These are phyloP conservation scores for Stylonectria norvegica DNA, from an alignment of 2,329 filamentous ascomycete genomes.

Conservation along the genomic window DNA sequence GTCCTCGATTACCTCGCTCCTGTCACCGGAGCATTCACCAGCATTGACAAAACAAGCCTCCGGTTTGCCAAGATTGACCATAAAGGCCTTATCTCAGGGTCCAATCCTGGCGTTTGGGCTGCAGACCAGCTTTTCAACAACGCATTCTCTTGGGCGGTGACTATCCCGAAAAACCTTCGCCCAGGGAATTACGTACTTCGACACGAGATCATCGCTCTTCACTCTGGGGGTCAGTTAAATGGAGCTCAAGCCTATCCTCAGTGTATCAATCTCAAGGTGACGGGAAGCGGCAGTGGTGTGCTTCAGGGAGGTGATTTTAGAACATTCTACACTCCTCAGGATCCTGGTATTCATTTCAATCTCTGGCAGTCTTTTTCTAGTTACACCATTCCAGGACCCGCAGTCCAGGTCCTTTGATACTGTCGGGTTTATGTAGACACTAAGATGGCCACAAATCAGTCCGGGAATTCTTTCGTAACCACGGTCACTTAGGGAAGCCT, in stretches of 20 bases:
- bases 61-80: slow-evolving; percentile 59
- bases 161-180: slow-evolving; percentile 44
- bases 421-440: no score
- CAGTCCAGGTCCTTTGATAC: slow-evolving; percentile 14
- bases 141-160: slow-evolving; percentile 44
- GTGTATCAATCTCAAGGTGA: slow-evolving; percentile 48
- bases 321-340: slow-evolving; percentile 33
- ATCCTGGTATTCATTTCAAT: slow-evolving; percentile 36
- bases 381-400: slow-evolving; percentile 34
- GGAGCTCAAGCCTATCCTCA: slow-evolving; percentile 52
- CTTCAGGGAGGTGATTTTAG: slow-evolving; percentile 30
- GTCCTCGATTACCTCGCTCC: slow-evolving; percentile 59
- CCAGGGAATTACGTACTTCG: slow-evolving; percentile 53
- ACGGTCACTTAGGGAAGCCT: no score
- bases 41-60: slow-evolving; percentile 48
- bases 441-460: no score
- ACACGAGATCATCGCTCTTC: no score
- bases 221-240: slow-evolving; percentile 39
- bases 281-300: slow-evolving; percentile 34
- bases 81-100: slow-evolving; percentile 47
- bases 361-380: slow-evolving; percentile 28
- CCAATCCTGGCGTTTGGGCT: slow-evolving; percentile 50
- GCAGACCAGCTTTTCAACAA: slow-evolving; percentile 48
- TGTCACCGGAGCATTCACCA: slow-evolving; percentile 47
- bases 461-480: no score